A percentile compares a stretch with the other conserved stretches of the same genome.
These are phyloP conservation scores for Aureobasidium sp. DNA, from an alignment of 2,329 filamentous ascomycete species.

Conservation along the genomic window DNA sequence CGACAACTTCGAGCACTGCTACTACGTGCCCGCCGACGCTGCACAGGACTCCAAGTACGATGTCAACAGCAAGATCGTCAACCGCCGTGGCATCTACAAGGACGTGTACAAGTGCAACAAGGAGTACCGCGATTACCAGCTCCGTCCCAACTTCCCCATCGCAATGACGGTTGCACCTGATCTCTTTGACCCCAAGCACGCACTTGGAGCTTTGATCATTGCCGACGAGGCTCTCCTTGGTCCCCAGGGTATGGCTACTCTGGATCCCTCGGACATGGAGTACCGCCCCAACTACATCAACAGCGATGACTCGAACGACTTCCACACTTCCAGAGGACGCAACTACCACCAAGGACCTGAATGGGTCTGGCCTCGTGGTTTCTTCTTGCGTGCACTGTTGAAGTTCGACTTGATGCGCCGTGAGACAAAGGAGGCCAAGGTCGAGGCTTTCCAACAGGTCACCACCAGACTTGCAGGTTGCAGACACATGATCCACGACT, in stretches of 20 bases:
- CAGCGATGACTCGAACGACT: conserved; percentile 84
- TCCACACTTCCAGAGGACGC: conserved; percentile 82
- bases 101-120: conserved; percentile 90
- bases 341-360: conserved; percentile 99
- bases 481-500: conserved; percentile 72
- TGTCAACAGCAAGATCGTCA: conserved; percentile 68
- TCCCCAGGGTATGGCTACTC: conserved; percentile 88
- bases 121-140: conserved; percentile 94
- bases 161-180: conserved; percentile 90
- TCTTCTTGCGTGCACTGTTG: conserved; percentile 83
- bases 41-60: conserved; percentile 69
- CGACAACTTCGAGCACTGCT: conserved; percentile 82
- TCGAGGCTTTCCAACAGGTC: conserved; percentile 91
- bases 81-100: conserved; percentile 95
- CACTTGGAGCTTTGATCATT: conserved; percentile 67
- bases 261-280: conserved; percentile 85
- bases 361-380: conserved; percentile 96
- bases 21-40: conserved; percentile 66
- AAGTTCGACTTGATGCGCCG: conserved; percentile 78
- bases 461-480: conserved; percentile 73
- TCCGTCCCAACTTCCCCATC: conserved; percentile 88
- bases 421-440: conserved; percentile 57
- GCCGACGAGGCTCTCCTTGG: conserved; percentile 68
- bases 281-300: conserved; percentile 95
- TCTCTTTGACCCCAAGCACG: conserved; percentile 71